Conservation (phyloP, 2,329 filamentous ascomycete species). For the Hymenoscyphus fructigenus region DNA sequence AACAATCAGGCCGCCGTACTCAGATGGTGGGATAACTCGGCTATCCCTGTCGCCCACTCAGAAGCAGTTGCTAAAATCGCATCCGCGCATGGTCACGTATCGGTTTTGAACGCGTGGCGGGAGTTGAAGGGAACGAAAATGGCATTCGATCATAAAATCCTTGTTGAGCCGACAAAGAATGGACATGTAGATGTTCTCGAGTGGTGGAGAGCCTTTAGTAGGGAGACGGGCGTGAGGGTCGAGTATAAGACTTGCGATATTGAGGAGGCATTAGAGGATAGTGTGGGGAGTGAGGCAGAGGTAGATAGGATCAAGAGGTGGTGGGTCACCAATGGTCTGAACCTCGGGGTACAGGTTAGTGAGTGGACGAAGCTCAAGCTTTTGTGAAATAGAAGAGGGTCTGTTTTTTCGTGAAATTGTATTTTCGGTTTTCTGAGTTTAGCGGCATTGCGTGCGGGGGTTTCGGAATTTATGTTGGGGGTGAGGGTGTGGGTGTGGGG, state of each 20-base stretch:
- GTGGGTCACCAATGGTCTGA: conserved; percentile 78
- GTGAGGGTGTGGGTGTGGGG: too few species aligned
- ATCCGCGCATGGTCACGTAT: conserved; percentile 79
- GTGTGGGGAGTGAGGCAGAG: conserved; percentile 58
- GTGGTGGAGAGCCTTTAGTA: conserved; percentile 76
- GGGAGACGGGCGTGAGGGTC: conserved; percentile 61
- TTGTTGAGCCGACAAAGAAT: conserved; percentile 84
- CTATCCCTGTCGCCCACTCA: conserved; percentile 75
- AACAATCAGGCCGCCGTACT: conserved; percentile 76
- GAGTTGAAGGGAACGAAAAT: conserved; percentile 70
- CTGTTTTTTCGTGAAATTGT: background rate
- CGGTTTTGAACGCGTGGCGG: conserved; percentile 81
- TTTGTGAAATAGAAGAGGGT: conserved; percentile 12
- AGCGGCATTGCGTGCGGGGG: too few species aligned
- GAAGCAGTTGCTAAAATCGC: conserved; percentile 83
- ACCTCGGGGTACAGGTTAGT: conserved; percentile 66
- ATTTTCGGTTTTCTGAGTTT: background rate
- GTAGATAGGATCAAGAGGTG: conserved; percentile 74
- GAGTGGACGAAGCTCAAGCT: conserved; percentile 71
- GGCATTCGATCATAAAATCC: conserved; percentile 78
- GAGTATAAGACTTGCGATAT: conserved; percentile 96
- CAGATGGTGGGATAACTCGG: conserved; percentile 83
- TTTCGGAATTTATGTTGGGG: too few species aligned
- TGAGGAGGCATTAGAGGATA: conserved; percentile 90
- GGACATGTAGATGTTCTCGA: conserved; percentile 82